Evolutionary conservation across 2,329 filamentous ascomycete genomes (phyloP).

Genomic region (Plenodomus lindquistii): DNA sequence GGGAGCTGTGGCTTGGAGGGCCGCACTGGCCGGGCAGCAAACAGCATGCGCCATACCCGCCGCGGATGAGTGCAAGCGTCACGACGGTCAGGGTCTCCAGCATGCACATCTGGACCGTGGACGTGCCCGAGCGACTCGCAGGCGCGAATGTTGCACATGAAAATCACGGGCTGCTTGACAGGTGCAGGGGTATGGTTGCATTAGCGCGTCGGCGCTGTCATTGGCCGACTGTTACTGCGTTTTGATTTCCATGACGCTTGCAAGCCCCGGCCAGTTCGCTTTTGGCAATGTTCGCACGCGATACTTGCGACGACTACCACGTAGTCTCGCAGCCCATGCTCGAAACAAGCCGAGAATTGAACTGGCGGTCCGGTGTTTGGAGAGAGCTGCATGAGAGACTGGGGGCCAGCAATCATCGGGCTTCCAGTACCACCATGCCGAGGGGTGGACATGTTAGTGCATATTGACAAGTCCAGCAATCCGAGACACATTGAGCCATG

Average conservation of each 20-base stretch:
- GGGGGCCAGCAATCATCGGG: background rate
- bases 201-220: conserved; percentile 7
- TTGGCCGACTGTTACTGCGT: conserved; percentile 17
- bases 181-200: conserved; percentile 6
- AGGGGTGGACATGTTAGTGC: background rate
- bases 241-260: conserved; percentile 33
- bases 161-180: conserved; percentile 16
- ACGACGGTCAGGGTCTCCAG: conserved; percentile 14
- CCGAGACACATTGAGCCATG: background rate
- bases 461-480: background rate
- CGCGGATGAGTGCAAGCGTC: conserved; percentile 11
- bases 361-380: conserved; percentile 2
- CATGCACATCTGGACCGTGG: conserved; percentile 3
- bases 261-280: conserved; percentile 14
- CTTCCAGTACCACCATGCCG: background rate
- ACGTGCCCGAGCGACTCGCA: conserved; percentile 2
- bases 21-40: background rate
- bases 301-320: conserved; percentile 3
- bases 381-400: background rate
- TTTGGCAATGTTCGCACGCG: conserved; percentile 2
- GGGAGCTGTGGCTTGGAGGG: conserved; percentile 1
- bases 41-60: background rate
- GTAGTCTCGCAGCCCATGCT: conserved; percentile 4
- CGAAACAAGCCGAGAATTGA: conserved; percentile 2
- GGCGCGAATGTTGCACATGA: conserved; percentile 14